A percentile compares a stretch with the other conserved stretches of the same genome.
Evolutionary conservation across 306 rosid species (phyloP).

Genomic region (Glycine tomentella): DNA sequence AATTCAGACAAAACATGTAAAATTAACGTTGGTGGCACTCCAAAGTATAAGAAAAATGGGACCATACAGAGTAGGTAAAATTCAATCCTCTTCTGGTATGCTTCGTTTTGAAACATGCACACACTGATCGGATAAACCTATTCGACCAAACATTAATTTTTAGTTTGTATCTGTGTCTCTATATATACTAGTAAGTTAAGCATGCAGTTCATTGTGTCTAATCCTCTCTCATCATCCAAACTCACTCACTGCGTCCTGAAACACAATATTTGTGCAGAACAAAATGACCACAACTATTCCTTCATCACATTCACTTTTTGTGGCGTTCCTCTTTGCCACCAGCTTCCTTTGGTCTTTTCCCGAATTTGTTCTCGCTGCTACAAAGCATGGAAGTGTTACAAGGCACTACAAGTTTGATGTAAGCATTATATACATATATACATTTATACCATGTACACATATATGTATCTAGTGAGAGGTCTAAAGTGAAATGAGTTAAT

Average conservation of each 20-base stretch:
- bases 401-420: conserved; percentile 73
- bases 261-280: conserved; percentile 13
- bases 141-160: conserved; percentile 49
- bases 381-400: conserved; percentile 55
- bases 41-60: conserved; percentile 44
- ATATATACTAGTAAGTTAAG: conserved; percentile 29
- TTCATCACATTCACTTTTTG: conserved; percentile 37
- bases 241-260: background rate
- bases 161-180: background rate
- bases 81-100: conserved; percentile 32
- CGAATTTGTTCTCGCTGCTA: conserved; percentile 49
- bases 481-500: background rate
- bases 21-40: conserved; percentile 51
- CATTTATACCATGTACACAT: background rate
- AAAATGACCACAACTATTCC: conserved; percentile 51
- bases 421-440: conserved; percentile 2
- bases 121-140: conserved; percentile 28
- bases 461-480: background rate
- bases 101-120: conserved; percentile 42
- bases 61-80: conserved; percentile 51
- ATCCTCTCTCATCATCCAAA: conserved; percentile 11
- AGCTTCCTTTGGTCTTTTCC: conserved; percentile 47
- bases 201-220: conserved; percentile 34
- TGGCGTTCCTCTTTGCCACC: conserved; percentile 52
- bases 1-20: conserved; percentile 31